Conservation (phyloP, 139 green algal species). For the Tetratostichococcus sp. region DNA sequence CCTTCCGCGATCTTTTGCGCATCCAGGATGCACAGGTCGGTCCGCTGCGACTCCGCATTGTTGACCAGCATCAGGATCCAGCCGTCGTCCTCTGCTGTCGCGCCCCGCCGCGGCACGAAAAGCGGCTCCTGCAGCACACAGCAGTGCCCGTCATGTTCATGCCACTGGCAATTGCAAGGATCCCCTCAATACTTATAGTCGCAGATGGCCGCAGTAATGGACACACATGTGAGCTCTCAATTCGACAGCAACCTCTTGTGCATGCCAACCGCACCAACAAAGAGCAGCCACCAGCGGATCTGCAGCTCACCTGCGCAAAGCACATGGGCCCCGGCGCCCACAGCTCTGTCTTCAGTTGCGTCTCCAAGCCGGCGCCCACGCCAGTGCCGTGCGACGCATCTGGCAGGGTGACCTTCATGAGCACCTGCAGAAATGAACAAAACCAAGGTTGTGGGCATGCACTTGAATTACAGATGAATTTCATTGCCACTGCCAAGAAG, state of each 20-base stretch:
- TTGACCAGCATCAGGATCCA: conserved; percentile 46
- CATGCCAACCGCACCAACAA: background rate
- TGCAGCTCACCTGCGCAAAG: conserved; percentile 11
- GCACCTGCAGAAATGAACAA: conserved; percentile 17
- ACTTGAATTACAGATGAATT: background rate
- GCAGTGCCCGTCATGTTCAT: too few relatives aligned
- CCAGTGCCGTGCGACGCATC: background rate
- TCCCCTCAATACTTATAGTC: too few relatives aligned
- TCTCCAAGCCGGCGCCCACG: background rate
- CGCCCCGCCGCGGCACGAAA: conserved; percentile 35
- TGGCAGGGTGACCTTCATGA: conserved; percentile 30
- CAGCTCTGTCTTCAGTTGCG: background rate
- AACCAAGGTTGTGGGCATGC: too few relatives aligned
- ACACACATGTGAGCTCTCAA: too few relatives aligned
- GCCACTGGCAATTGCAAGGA: too few relatives aligned
- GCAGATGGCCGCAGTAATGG: too few relatives aligned
- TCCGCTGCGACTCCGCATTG: conserved; percentile 7
- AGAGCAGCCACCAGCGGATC: conserved; percentile 5
- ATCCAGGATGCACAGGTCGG: conserved; percentile 39
- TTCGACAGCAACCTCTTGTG: too few relatives aligned
- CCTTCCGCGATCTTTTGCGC: conserved; percentile 3
- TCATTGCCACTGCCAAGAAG: too few relatives aligned
- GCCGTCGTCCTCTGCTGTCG: conserved; percentile 40
- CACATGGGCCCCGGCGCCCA: background rate
- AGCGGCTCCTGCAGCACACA: conserved; percentile 32